phyloP scores from a whole-genome alignment of 2,329 filamentous ascomycete genomes.

The Xylaria digitata region DNA sequence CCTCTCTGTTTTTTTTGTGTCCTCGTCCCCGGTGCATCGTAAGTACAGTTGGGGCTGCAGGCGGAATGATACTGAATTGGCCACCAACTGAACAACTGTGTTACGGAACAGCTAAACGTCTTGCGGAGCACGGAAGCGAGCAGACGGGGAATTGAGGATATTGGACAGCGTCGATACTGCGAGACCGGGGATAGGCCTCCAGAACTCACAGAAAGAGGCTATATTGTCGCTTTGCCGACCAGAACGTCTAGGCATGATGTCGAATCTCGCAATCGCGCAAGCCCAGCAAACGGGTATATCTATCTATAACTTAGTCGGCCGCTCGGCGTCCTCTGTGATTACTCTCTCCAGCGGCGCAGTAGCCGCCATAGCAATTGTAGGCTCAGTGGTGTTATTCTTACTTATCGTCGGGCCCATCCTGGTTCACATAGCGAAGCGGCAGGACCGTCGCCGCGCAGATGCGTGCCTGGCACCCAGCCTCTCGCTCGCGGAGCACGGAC shows the following conservation, averaged over 20 bases:
- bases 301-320: conserved; percentile 8
- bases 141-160: not conserved
- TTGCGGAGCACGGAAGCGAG: not conserved
- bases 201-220: not conserved
- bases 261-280: not conserved
- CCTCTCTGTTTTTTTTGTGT: not conserved
- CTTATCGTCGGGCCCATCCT: conserved; percentile 57
- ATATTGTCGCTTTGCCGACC: not conserved
- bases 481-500: conserved; percentile 27
- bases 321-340: not conserved
- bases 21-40: not conserved
- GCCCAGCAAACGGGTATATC: conserved; percentile 2
- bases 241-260: conserved; percentile 1
- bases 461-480: conserved; percentile 21
- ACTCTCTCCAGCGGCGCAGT: conserved; percentile 51
- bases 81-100: not conserved
- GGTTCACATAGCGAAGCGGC: conserved; percentile 53
- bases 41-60: not conserved
- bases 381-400: conserved; percentile 60
- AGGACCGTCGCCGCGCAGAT: conserved; percentile 40
- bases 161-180: not conserved
- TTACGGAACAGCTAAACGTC: not conserved
- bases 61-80: not conserved
- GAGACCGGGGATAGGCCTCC: not conserved
- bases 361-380: conserved; percentile 60